These are phyloP conservation scores for Tulasnella sp. DNA, from an alignment of 768 basidiomycete species.

Conservation along the genomic window DNA sequence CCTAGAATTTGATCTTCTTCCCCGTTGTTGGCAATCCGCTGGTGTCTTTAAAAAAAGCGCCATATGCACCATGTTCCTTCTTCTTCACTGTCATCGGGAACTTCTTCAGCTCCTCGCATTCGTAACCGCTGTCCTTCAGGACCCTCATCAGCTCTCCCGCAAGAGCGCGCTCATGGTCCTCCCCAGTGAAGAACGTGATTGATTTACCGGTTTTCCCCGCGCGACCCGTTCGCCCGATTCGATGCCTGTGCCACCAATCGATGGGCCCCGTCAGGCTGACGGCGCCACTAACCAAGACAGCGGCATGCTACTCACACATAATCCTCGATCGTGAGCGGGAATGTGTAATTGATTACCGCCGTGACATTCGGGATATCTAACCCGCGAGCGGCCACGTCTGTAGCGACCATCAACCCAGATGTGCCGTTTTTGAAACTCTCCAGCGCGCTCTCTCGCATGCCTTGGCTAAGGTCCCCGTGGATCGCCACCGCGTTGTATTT, in stretches of 20 bases:
- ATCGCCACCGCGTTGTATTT: constrained; percentile 72
- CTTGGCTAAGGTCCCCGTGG: constrained; percentile 87
- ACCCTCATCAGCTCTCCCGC: constrained; percentile 92
- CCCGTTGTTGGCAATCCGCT: constrained; percentile 42
- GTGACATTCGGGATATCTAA: constrained; percentile 95
- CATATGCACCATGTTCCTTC: constrained; percentile 82
- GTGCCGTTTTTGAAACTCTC: constrained; percentile 78
- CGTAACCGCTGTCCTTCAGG: constrained; percentile 75
- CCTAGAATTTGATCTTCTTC: constrained; percentile 74
- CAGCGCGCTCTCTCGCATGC: constrained; percentile 70
- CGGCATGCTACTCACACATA: constrained; percentile 36
- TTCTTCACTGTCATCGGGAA: constrained; percentile 99
- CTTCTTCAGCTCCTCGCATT: constrained; percentile 57
- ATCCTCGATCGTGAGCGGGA: constrained; percentile 91
- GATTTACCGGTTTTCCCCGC: constrained; percentile 84
- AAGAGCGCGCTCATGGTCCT: constrained; percentile 68
- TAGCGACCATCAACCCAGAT: constrained; percentile 80
- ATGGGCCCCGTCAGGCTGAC: neutral
- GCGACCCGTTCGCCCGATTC: constrained; percentile 83
- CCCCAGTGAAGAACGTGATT: constrained; percentile 95
- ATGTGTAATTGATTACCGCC: constrained; percentile 93
- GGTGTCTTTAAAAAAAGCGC: constrained; percentile 63
- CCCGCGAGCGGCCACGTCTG: constrained; percentile 94
- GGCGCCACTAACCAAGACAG: neutral
- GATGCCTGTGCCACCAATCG: constrained; percentile 34